Conservation (phyloP, 2,329 filamentous ascomycete genomes). For the Pseudocercospora cruenta region DNA sequence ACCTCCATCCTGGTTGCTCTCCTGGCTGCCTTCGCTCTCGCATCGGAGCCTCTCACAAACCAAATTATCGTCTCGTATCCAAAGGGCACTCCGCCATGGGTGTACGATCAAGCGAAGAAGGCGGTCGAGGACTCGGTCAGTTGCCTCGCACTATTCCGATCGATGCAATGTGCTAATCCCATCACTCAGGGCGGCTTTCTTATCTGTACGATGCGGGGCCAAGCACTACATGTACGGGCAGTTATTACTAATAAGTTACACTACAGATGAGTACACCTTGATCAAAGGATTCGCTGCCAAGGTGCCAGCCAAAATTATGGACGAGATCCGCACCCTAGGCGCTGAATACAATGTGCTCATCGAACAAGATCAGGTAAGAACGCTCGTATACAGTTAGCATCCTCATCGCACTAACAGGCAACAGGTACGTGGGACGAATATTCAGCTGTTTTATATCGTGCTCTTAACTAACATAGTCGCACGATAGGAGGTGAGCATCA, state of each 20-base stretch:
- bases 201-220: constrained; percentile 58
- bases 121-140: constrained; percentile 31
- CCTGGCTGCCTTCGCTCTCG: constrained; percentile 26
- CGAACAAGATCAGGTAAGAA: constrained; percentile 73
- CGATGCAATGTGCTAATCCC: constrained; percentile 21
- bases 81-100: constrained; percentile 65
- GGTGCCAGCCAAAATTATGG: constrained; percentile 69
- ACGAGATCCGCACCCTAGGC: constrained; percentile 67
- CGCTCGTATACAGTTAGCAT: constrained; percentile 8
- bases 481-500: constrained; percentile 3
- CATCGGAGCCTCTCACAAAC: constrained; percentile 53
- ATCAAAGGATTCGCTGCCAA: constrained; percentile 52
- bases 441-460: not conserved
- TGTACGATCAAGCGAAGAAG: constrained; percentile 64
- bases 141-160: not conserved
- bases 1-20: constrained; percentile 30
- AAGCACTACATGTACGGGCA: not conserved
- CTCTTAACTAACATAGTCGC: not conserved
- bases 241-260: not conserved
- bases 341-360: constrained; percentile 65
- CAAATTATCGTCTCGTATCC: constrained; percentile 80
- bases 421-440: not conserved
- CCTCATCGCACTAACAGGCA: not conserved
- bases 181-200: constrained; percentile 67
- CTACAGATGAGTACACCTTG: constrained; percentile 40